Evolutionary conservation across 1,139 yeast genomes (phyloP).

Genomic region (Hanseniaspora sp.): DNA sequence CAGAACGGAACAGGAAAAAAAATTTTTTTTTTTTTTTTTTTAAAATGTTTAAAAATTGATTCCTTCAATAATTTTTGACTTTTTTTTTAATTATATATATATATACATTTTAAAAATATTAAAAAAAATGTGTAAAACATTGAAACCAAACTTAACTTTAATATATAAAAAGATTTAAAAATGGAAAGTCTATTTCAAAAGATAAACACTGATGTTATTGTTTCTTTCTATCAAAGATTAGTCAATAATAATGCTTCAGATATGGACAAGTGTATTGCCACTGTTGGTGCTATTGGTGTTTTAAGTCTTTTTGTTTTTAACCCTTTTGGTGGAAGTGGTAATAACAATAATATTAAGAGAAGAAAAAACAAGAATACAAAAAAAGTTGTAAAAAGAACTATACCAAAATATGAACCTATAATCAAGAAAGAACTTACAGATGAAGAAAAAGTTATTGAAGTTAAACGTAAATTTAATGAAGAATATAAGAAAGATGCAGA

Average conservation of each 20-base stretch:
- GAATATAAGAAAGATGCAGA: slow-evolving; percentile 23
- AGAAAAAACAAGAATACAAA: slow-evolving; percentile 13
- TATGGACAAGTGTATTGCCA: slow-evolving; percentile 15
- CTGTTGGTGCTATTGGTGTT: slow-evolving; percentile 18
- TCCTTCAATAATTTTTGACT: no score
- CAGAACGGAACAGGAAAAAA: not conserved
- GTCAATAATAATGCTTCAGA: slow-evolving; percentile 17
- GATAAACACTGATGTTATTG: slow-evolving; percentile 1
- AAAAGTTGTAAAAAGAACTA: slow-evolving; percentile 12
- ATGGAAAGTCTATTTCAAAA: slow-evolving; percentile 4
- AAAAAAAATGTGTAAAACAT: no score
- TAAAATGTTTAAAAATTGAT: no score
- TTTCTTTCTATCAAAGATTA: slow-evolving; percentile 6
- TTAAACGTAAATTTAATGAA: slow-evolving; percentile 22
- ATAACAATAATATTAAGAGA: no score
- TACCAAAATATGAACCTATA: slow-evolving; percentile 6
- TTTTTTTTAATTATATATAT: no score
- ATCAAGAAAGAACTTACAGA: slow-evolving; percentile 18
- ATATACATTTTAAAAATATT: no score
- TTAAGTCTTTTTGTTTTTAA: slow-evolving; percentile 14
- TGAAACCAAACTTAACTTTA: no score
- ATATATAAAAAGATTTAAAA: no score
- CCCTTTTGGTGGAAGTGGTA: slow-evolving; percentile 1
- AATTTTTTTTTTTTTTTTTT: no score
- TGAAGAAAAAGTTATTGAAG: slow-evolving; percentile 25